Evolutionary conservation across 2,329 filamentous ascomycete genomes (phyloP).

Genomic region (Monosporascus sp.): DNA sequence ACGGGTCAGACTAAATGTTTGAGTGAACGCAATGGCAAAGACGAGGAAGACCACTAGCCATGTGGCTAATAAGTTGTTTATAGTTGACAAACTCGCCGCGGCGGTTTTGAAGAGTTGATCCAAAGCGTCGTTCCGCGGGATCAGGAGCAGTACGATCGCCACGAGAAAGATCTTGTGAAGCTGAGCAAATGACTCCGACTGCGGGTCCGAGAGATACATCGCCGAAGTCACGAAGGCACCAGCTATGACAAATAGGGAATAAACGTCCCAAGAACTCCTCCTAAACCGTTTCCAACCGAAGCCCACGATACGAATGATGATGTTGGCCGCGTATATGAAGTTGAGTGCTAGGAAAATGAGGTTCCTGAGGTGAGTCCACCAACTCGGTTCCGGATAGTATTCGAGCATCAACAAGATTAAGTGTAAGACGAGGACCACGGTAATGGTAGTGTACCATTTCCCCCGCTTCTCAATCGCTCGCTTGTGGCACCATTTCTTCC

Average conservation of each 20-base stretch:
- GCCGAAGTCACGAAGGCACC: constrained; percentile 82
- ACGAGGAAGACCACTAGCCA: constrained; percentile 97
- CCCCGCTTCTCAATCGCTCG: constrained; percentile 91
- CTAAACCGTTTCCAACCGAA: constrained; percentile 90
- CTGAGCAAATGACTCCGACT: constrained; percentile 63
- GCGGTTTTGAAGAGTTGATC: constrained; percentile 99
- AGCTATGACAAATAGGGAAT: constrained; percentile 72
- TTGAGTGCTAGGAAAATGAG: constrained; percentile 77
- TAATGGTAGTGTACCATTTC: constrained; percentile 82
- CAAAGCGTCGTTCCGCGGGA: constrained; percentile 92
- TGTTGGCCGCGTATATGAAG: constrained; percentile 76
- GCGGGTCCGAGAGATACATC: constrained; percentile 60
- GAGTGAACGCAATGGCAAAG: constrained; percentile 92
- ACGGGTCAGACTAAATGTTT: constrained; percentile 90
- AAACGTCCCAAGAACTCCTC: constrained; percentile 92
- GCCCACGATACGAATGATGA: constrained; percentile 77
- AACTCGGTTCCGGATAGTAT: constrained; percentile 68
- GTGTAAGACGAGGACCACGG: constrained; percentile 74
- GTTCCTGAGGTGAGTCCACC: constrained; percentile 69
- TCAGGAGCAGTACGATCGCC: constrained; percentile 80
- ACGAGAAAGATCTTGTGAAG: constrained; percentile 94
- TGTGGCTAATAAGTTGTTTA: constrained; percentile 86
- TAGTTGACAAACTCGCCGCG: constrained; percentile 84
- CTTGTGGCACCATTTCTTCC: constrained; percentile 93
- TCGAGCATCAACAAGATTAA: constrained; percentile 79